Evolutionary conservation across 495 filamentous ascomycete genomes (phyloP), one percentile per base, ranked within the genome.

Genomic region (Neurospora sp.): DNA sequence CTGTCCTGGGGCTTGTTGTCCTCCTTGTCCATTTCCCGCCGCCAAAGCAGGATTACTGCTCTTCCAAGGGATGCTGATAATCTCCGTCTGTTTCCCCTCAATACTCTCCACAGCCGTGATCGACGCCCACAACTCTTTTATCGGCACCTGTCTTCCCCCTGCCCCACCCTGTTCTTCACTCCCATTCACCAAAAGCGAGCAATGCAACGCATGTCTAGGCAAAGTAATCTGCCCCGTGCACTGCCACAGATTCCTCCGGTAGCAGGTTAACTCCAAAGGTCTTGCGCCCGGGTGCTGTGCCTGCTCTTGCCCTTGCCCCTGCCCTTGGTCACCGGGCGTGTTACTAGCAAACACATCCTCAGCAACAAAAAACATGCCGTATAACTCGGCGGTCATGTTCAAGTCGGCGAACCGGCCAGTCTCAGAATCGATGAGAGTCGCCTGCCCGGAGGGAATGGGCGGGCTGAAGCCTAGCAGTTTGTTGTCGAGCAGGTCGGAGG

Each of bases 281-380:
- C 54, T 62, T 0, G 54, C 23, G 1, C 54, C 54, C 2, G 54
- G 27, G 27, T 62, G 49, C 20, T 54, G 49, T 54, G 49, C 49
- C 14, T 62, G 54, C 2, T 14, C 20, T 23, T 62, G 54, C 7
- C 14, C 54, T 6, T 31, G 27, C 1, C 31, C 31, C 31, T 31
- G 31, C 4, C 31, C 31, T 31, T 31, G 31, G 31, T 31, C 31
- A 31, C 27, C 27, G 27, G 54, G 54, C 54, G 54, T 62, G 72
- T 84, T 83, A 35, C 79, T 83, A 42, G 83, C 84, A 77, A 87
- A 89, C 8, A 89, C 87, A 72, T 87, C 86, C 77, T 97, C 94
- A 70, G 94, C 94, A 7, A 97, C 88, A 78, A 96, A 97, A 84
- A 97, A 97, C 93, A 96, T 97, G 84, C 94, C 94, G 79, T 96